Conservation (phyloP, 208 protist species). For the Acanthamoeba healyi region DNA sequence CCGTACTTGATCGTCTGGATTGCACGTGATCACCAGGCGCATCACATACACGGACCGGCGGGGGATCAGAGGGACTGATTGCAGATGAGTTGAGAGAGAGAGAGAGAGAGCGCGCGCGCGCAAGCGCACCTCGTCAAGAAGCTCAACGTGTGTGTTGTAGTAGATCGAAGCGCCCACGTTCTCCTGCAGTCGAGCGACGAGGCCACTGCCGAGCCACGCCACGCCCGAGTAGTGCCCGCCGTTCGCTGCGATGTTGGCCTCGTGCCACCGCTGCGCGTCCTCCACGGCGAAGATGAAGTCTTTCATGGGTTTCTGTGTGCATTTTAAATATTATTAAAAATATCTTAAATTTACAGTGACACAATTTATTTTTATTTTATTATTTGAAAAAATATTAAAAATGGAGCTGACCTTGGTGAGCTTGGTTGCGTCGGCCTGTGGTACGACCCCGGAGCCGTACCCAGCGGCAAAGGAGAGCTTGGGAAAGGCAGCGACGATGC, state of each 20-base stretch:
- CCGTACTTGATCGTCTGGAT: conserved; percentile 53
- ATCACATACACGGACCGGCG: no score
- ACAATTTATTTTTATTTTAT: no score
- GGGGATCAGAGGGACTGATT: not conserved
- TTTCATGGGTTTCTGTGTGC: conserved; percentile 44
- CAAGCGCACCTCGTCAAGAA: conserved; percentile 18
- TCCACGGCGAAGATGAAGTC: conserved; percentile 71
- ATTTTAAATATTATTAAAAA: no score
- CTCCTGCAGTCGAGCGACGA: conserved; percentile 15
- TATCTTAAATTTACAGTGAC: no score
- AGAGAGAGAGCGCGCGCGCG: not conserved
- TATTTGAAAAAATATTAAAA: no score
- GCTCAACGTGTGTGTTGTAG: conserved; percentile 64
- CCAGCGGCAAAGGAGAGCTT: conserved; percentile 6
- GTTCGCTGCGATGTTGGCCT: conserved; percentile 10
- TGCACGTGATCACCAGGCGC: not conserved
- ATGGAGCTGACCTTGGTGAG: not conserved
- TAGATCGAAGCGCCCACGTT: conserved; percentile 34
- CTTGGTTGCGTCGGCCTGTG: conserved; percentile 28
- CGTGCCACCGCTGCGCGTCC: conserved; percentile 45
- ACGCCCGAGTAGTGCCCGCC: conserved; percentile 21
- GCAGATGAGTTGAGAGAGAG: not conserved
- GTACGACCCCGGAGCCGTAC: conserved; percentile 63
- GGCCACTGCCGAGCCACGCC: not conserved
- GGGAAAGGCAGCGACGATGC: conserved; percentile 21